phyloP scores from a whole-genome alignment of 2,329 filamentous ascomycete genomes.

The Zasmidium cellare region DNA sequence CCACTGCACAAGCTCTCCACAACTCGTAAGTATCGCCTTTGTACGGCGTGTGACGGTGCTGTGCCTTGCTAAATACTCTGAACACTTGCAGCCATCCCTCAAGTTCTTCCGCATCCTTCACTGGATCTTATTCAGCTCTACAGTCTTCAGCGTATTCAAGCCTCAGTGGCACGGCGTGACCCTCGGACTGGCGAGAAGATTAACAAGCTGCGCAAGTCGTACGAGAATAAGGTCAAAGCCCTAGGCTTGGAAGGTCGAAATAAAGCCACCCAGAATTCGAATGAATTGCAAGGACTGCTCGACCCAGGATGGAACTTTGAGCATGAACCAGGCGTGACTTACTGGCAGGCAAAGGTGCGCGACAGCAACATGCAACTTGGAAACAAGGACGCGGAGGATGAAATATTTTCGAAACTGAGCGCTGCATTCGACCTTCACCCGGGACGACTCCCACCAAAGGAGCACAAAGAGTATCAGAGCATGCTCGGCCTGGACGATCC shows the following conservation, averaged over 20 bases:
- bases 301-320: constrained; percentile 30
- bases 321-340: constrained; percentile 10
- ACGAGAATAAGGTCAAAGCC: constrained; percentile 54
- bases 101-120: constrained; percentile 57
- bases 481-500: constrained; percentile 48
- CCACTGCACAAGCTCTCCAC: constrained; percentile 30
- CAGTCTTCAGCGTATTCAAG: constrained; percentile 55
- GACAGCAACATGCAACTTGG: constrained; percentile 41
- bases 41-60: constrained; percentile 22
- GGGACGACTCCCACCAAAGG: constrained; percentile 42
- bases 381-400: constrained; percentile 29
- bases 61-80: constrained; percentile 38
- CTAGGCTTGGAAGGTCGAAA: constrained; percentile 51
- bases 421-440: constrained; percentile 44
- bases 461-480: constrained; percentile 44
- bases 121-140: constrained; percentile 62
- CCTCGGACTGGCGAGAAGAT: constrained; percentile 65
- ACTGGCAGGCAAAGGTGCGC: constrained; percentile 37
- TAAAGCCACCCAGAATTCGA: constrained; percentile 44
- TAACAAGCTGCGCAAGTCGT: constrained; percentile 60
- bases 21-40: constrained; percentile 32
- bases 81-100: constrained; percentile 39
- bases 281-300: constrained; percentile 37
- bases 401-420: constrained; percentile 40
- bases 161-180: constrained; percentile 60